phyloP scores from a whole-genome alignment of 169 alveolate species.

The Plasmodium relictum region DNA sequence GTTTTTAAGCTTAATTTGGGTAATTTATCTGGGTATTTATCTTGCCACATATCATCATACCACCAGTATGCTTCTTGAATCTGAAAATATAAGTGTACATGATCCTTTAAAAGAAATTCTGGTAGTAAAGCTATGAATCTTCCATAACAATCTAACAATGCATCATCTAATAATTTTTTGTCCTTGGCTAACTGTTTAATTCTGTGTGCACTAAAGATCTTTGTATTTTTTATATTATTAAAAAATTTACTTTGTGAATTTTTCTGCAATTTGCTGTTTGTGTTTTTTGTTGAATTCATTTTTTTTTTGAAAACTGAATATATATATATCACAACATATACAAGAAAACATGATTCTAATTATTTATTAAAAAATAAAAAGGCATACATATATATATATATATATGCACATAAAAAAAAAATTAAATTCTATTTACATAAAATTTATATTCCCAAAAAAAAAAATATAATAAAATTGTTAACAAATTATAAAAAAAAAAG shows the following conservation, averaged over 20 bases:
- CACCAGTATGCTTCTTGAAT: constrained; percentile 94
- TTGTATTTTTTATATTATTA: constrained; percentile 25
- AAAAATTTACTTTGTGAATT: constrained; percentile 17
- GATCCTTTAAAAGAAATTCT: constrained; percentile 89
- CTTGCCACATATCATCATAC: constrained; percentile 93
- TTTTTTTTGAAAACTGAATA: constrained; percentile 10
- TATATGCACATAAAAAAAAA: background rate
- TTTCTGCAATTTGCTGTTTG: constrained; percentile 30
- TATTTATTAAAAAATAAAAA: background rate
- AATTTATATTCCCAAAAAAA: too few species aligned
- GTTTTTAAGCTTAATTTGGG: constrained; percentile 85
- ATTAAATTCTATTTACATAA: too few species aligned
- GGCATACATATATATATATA: background rate
- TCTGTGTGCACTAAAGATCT: constrained; percentile 63
- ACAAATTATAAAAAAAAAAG: too few species aligned
- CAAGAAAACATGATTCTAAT: too few species aligned
- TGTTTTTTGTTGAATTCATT: constrained; percentile 34
- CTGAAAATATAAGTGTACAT: constrained; percentile 90
- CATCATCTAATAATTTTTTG: constrained; percentile 83
- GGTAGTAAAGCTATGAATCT: constrained; percentile 92
- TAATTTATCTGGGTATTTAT: constrained; percentile 84
- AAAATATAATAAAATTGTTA: too few species aligned
- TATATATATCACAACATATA: constrained; percentile 3
- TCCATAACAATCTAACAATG: constrained; percentile 92
- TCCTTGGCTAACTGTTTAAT: constrained; percentile 77